phyloP scores from a whole-genome alignment of 1,284 basidiomycete genomes.

The Naganishia albida region DNA sequence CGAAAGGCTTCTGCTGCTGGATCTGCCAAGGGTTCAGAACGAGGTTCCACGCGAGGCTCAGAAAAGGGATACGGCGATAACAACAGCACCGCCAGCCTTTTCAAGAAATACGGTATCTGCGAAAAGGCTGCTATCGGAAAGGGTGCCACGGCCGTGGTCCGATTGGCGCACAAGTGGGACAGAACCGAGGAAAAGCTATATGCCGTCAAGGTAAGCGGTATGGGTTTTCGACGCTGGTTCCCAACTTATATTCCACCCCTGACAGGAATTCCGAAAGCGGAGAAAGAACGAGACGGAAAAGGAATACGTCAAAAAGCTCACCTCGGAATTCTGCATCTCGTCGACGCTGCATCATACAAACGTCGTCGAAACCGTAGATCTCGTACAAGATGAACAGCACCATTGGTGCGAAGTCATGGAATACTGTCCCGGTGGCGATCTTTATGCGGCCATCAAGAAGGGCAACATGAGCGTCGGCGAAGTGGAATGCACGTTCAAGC shows the following conservation, averaged over 20 bases:
- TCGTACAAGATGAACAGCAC: conserved; percentile 93
- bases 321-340: conserved; percentile 98
- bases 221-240: neutral
- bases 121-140: conserved; percentile 96
- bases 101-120: conserved; percentile 96
- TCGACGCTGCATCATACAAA: conserved; percentile 96
- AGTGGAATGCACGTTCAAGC: conserved; percentile 98
- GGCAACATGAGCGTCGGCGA: conserved; percentile 92
- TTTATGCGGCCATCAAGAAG: conserved; percentile 97
- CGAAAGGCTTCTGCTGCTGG: conserved; percentile 71
- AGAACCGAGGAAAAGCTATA: conserved; percentile 95
- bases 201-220: conserved; percentile 79
- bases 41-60: conserved; percentile 49
- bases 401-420: conserved; percentile 99
- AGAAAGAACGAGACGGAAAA: conserved; percentile 98
- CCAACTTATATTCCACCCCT: neutral
- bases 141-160: conserved; percentile 93
- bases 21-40: conserved; percentile 57
- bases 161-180: conserved; percentile 98
- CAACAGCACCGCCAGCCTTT: conserved; percentile 56
- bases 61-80: conserved; percentile 46
- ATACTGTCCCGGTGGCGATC: conserved; percentile 94
- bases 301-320: conserved; percentile 99
- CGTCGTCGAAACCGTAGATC: conserved; percentile 96
- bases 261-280: conserved; percentile 92